These are phyloP conservation scores for Filosporella fistucella DNA, from an alignment of 495 filamentous ascomycete genomes.

Conservation along the genomic window DNA sequence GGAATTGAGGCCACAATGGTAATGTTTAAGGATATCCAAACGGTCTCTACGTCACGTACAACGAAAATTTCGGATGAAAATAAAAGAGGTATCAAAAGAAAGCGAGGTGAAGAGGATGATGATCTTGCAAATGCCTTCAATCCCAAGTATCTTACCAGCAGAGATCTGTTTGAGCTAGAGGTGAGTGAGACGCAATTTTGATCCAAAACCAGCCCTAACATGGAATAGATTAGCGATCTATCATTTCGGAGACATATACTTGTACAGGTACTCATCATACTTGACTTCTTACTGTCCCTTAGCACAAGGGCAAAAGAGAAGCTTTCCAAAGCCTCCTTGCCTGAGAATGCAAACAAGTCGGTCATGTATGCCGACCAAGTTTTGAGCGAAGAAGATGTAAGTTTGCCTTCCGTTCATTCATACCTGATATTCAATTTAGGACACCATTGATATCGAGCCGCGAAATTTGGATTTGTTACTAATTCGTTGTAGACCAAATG, in stretches of 20 bases:
- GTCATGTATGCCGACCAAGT: slow-evolving; percentile 74
- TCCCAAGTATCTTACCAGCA: slow-evolving; percentile 92
- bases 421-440: background rate
- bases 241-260: slow-evolving; percentile 91
- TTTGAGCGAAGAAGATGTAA: slow-evolving; percentile 76
- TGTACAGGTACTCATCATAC: slow-evolving; percentile 87
- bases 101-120: slow-evolving; percentile 56
- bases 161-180: slow-evolving; percentile 93
- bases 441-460: background rate
- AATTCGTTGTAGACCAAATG: slow-evolving; percentile 51
- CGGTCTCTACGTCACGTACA: slow-evolving; percentile 46
- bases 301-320: slow-evolving; percentile 79
- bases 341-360: slow-evolving; percentile 63
- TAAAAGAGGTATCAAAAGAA: slow-evolving; percentile 66
- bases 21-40: slow-evolving; percentile 74
- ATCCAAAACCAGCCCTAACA: too few species aligned
- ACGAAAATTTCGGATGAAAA: slow-evolving; percentile 55
- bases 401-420: slow-evolving; percentile 21
- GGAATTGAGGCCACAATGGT: slow-evolving; percentile 73
- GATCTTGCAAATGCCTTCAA: slow-evolving; percentile 77
- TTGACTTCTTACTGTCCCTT: slow-evolving; percentile 89
- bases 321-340: slow-evolving; percentile 53
- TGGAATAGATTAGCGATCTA: slow-evolving; percentile 73
- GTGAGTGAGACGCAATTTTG: too few species aligned
- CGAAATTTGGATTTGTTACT: slow-evolving; percentile 14